Percentiles rank a stretch among this genome's conserved stretches.
Conservation (phyloP, 306 rosid genomes). For the Rosa rugosa region DNA sequence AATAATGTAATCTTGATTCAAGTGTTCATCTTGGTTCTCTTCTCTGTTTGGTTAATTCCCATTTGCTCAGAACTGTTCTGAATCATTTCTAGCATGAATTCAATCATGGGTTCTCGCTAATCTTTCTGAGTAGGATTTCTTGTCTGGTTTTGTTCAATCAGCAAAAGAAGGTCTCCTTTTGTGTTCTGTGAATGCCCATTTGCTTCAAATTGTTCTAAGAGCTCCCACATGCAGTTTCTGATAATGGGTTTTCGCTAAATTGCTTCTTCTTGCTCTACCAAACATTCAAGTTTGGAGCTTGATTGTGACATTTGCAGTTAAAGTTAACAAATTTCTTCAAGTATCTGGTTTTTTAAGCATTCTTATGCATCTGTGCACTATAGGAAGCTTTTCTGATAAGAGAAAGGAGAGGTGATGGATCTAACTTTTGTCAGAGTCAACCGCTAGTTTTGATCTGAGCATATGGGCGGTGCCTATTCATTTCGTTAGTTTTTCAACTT, state of each 20-base stretch:
- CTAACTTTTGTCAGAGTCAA: slow-evolving; percentile 37
- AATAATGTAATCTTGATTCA: slow-evolving; percentile 60
- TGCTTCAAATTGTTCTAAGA: slow-evolving; percentile 34
- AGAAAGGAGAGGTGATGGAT: slow-evolving; percentile 43
- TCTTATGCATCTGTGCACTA: slow-evolving; percentile 27
- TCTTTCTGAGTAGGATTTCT: slow-evolving; percentile 21
- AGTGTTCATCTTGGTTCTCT: slow-evolving; percentile 23
- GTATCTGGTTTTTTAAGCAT: slow-evolving; percentile 33
- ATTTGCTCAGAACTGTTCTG: slow-evolving; percentile 46
- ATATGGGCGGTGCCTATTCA: slow-evolving; percentile 28
- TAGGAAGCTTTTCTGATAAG: slow-evolving; percentile 24
- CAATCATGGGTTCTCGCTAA: slow-evolving; percentile 71
- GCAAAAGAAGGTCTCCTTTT: slow-evolving; percentile 10
- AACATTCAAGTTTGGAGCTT: slow-evolving; percentile 28
- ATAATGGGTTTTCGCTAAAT: slow-evolving; percentile 62
- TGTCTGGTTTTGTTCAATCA: slow-evolving; percentile 28
- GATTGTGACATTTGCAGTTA: slow-evolving; percentile 29
- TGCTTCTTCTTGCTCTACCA: slow-evolving; percentile 29
- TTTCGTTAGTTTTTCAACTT: slow-evolving; percentile 30
- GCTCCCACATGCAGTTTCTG: slow-evolving; percentile 46
- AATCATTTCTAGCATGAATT: slow-evolving; percentile 34
- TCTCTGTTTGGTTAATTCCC: slow-evolving; percentile 38
- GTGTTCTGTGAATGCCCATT: slow-evolving; percentile 42
- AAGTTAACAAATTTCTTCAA: slow-evolving; percentile 35
- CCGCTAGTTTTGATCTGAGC: slow-evolving; percentile 44